Evolutionary conservation across 306 rosid species (phyloP), one percentile per base, ranked within the genome.

Genomic region (Vigna unguiculata): DNA sequence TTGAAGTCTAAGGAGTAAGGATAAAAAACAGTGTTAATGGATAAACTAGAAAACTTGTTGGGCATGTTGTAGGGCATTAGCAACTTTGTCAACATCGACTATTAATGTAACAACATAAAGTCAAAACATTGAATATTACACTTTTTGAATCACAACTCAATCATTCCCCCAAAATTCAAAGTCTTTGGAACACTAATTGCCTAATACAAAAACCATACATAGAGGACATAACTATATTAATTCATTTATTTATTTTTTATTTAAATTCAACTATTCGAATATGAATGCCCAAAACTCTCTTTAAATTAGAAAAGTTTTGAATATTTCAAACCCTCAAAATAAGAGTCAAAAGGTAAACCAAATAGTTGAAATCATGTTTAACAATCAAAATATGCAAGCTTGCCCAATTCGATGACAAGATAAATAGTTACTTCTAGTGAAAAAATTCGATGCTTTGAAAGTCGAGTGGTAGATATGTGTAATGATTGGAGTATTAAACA

Each of bases 61-160:
- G 64, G 8, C 12, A 63, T 59, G 65, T 49, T 34, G 40, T 59
- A 28, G 20, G 70, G 30, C 36, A 59, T 36, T 43, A 19, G 45
- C 72, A 52, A 38, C 38, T 57, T 78, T 60, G 62, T 78, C 43
- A 69, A 46, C 63, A 36, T 32, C 13, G 5, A 36, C 17, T 57
- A 30, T 59, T 40, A 30, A 46, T 40, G 67, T 16, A 14, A 57
- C 15, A 68, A 28, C 68, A 55, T 45, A 20, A 45, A 78, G 71
- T 78, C 82, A 69, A 38, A 14, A 58, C 40, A 22, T 48, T 59
- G 74, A 67, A 77, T 66, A 67, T 25, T 41, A 22, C 11, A 15
- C 64, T 11, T 53, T 48, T 53, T 36, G 46, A 64, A 34, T 63
- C 9, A 32, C 52, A 38, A 62, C 54, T 75, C 63, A 48, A 48